Percentiles rank a stretch among this genome's conserved stretches.
Conservation (phyloP, 345 rosid species). For the Mercurialis annua region DNA sequence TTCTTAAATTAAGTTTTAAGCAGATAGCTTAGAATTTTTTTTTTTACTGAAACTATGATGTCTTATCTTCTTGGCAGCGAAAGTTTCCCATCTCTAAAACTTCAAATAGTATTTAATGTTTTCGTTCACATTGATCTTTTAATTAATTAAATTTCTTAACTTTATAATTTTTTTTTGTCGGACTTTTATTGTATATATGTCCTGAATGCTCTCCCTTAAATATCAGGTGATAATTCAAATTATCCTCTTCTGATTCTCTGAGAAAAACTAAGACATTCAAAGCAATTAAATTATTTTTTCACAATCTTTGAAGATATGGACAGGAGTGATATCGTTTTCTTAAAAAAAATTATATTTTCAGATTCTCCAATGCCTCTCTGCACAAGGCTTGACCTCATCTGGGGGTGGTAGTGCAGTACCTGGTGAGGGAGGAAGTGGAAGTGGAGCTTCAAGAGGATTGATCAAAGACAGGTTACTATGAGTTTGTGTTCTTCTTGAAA, state of each 20-base stretch:
- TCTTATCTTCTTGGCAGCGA: neutral
- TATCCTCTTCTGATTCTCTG: neutral
- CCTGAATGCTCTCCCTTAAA: neutral
- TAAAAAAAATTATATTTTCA: conserved; percentile 20
- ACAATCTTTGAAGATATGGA: neutral
- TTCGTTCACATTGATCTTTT: conserved; percentile 1
- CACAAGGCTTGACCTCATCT: conserved; percentile 91
- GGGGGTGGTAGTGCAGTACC: conserved; percentile 75
- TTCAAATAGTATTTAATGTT: neutral
- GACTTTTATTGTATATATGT: neutral
- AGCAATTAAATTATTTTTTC: neutral
- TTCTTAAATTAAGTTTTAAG: neutral
- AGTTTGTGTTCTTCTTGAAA: conserved; percentile 2
- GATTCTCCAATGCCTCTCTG: conserved; percentile 83
- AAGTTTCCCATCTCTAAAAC: neutral
- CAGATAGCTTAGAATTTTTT: neutral
- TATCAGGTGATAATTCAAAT: neutral
- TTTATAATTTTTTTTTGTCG: neutral
- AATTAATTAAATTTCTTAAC: neutral
- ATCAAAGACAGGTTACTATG: conserved; percentile 72
- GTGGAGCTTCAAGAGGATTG: conserved; percentile 84
- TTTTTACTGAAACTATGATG: neutral
- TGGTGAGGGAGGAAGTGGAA: conserved; percentile 74
- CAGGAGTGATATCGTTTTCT: conserved; percentile 1
- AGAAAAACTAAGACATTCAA: neutral